Base-by-base conservation (phyloP, 2,329 filamentous ascomycete genomes). In the Myriosclerotinia scirpicola region DNA sequence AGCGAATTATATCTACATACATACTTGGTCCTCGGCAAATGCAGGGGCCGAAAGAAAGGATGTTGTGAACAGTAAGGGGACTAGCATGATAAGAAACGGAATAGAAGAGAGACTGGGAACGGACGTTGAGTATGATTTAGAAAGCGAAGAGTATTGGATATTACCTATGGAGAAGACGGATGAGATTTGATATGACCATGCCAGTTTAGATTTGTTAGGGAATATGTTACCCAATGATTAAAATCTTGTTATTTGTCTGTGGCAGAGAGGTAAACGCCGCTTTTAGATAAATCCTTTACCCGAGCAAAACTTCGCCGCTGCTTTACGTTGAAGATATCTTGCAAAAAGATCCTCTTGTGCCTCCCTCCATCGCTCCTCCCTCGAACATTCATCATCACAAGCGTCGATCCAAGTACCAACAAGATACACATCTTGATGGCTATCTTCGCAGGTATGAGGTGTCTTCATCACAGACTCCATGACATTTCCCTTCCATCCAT, bases 41-140 rank as follows among this genome's bases (percentile, higher is more conserved):
- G 56, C 36, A 60, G 42, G 56, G 42, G 44, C 17, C 20, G 6
- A 4, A 60, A 48, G 56, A 2, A 36, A 60, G 26, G 22, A 50
- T 38, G 20, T 20, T 50, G 56, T 34, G 6, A 36, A 48, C 40
- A n/a, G 15, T 8, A 20, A 44, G n/a, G 20, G 5, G 7, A 44
- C 9, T 12, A 6, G 12, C 22, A 34, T 6, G 6, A 34, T 34
- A 34, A 34, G 30, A 34, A 34, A n/a, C 38, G 14, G n/a, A 17
- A 6, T 9, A 7, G 20, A 17, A 38, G 1, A 5, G 22, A 11
- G 12, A 42, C 8, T 7, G 3, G 14, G 0, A 1, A 2, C 11
- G 38, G 38, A 40, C 11, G 26, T 17, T 46, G 44, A 46, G 44
- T 17, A n/a, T 17, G 44, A 46, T 15, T 44, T 44, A 44, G 40